Evolutionary conservation across 2,329 filamentous ascomycete genomes (phyloP).

Genomic region (Elsinoe batatas): DNA sequence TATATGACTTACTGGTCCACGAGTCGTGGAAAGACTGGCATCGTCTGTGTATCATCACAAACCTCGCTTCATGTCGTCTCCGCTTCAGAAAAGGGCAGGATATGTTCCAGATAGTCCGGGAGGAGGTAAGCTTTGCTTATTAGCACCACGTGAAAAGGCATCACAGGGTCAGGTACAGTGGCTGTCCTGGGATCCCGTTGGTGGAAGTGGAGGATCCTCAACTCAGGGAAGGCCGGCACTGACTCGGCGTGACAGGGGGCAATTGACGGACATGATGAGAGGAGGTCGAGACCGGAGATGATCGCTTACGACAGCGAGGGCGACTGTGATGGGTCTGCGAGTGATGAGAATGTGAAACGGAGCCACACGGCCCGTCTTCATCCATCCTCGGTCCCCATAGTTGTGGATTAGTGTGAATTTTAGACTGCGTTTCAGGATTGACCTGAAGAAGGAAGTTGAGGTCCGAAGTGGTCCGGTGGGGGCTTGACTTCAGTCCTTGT

Average conservation of each 20-base stretch:
- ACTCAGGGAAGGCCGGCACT: neutral
- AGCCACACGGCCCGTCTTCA: constrained; percentile 1
- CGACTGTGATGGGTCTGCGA: too few species aligned
- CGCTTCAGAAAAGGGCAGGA: neutral
- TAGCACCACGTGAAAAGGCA: neutral
- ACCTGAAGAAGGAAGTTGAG: constrained; percentile 1
- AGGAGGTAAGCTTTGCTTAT: constrained; percentile 1
- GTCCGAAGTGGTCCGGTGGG: neutral
- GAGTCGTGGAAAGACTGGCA: neutral
- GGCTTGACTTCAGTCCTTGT: neutral
- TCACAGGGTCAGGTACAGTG: constrained; percentile 4
- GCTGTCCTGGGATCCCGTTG: neutral
- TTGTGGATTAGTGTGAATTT: neutral
- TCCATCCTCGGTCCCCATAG: neutral
- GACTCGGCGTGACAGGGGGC: constrained; percentile 2
- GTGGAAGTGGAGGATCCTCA: neutral
- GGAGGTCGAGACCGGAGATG: neutral
- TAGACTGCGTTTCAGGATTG: constrained; percentile 1
- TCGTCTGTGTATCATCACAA: neutral
- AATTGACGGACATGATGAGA: neutral
- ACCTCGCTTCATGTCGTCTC: neutral
- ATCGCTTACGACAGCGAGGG: neutral
- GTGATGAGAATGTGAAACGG: neutral
- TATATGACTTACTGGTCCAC: neutral
- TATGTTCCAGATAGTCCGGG: constrained; percentile 1